Percentiles rank a stretch among this genome's conserved stretches.
These are phyloP conservation scores for Glycine soja DNA, from an alignment of 306 rosid genomes.

Conservation along the genomic window DNA sequence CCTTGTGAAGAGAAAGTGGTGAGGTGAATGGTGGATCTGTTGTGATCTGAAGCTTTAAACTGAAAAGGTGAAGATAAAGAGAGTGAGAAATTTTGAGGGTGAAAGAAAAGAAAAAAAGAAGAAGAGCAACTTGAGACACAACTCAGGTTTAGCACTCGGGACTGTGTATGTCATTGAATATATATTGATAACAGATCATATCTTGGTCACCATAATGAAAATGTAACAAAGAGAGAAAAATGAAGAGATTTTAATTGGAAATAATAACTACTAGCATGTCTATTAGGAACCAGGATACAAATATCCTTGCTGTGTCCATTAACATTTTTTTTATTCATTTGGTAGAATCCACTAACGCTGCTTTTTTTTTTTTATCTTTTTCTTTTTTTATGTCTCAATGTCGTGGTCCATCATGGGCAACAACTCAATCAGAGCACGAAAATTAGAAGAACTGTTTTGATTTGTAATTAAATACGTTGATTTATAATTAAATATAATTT, in stretches of 20 bases:
- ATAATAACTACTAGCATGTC: background rate
- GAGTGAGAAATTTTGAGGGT: background rate
- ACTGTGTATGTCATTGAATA: slow-evolving; percentile 40
- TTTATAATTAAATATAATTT: background rate
- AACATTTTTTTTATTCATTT: slow-evolving; percentile 25
- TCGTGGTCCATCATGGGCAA: slow-evolving; percentile 9
- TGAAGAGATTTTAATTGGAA: slow-evolving; percentile 2
- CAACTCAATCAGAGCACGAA: background rate
- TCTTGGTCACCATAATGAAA: slow-evolving; percentile 42
- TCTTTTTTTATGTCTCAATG: background rate
- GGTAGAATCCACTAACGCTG: slow-evolving; percentile 6
- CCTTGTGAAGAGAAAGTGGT: slow-evolving; percentile 51
- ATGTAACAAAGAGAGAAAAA: background rate
- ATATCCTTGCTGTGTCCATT: slow-evolving; percentile 34
- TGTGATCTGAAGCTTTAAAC: slow-evolving; percentile 42
- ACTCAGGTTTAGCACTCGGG: background rate
- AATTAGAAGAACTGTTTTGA: background rate
- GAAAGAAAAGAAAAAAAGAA: slow-evolving; percentile 15
- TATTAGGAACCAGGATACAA: background rate
- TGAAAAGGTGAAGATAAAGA: background rate
- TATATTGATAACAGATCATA: slow-evolving; percentile 38
- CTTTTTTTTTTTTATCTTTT: background rate
- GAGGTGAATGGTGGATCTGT: slow-evolving; percentile 57
- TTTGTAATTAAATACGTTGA: too few relatives aligned
- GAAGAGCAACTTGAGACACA: slow-evolving; percentile 12